phyloP scores from a whole-genome alignment of 2,329 filamentous ascomycete genomes.

The Penicillium sp. region DNA sequence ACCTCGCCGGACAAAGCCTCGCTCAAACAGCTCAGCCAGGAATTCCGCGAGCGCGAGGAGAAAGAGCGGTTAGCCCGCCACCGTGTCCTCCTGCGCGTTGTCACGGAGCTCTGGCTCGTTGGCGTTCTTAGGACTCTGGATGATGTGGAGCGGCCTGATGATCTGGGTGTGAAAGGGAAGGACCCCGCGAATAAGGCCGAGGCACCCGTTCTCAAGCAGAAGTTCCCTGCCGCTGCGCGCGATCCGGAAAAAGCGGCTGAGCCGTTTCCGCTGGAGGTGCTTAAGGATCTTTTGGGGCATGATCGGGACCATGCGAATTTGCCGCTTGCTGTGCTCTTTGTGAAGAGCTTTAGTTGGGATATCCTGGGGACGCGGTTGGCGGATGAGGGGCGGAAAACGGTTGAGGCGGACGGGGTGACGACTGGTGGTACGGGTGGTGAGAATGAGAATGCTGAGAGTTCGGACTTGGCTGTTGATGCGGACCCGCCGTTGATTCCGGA shows the following conservation, averaged over 20 bases:
- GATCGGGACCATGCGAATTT: conserved; percentile 92
- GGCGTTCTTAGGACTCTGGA: conserved; percentile 82
- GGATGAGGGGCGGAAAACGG: conserved; percentile 78
- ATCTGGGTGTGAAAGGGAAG: conserved; percentile 59
- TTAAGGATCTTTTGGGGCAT: conserved; percentile 93
- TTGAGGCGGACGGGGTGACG: conserved; percentile 73
- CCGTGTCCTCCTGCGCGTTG: conserved; percentile 81
- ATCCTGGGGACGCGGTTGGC: conserved; percentile 77
- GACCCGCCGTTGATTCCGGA: conserved; percentile 76
- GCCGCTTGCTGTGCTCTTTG: conserved; percentile 89
- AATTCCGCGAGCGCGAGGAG: conserved; percentile 91
- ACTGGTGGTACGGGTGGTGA: conserved; percentile 42
- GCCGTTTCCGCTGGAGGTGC: conserved; percentile 93
- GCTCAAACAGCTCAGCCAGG: conserved; percentile 76
- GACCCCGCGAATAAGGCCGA: conserved; percentile 57
- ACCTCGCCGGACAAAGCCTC: conserved; percentile 85
- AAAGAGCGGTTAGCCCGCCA: conserved; percentile 89
- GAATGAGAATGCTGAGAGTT: conserved; percentile 51
- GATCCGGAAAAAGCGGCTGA: conserved; percentile 75
- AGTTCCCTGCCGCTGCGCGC: conserved; percentile 58
- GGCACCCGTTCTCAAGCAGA: conserved; percentile 63
- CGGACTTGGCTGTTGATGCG: conserved; percentile 51
- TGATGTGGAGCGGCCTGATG: conserved; percentile 68
- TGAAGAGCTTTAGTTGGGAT: conserved; percentile 96
- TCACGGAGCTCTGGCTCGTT: conserved; percentile 95